These are phyloP conservation scores for Inosperma sp. DNA, from an alignment of 768 basidiomycete genomes.

Conservation along the genomic window DNA sequence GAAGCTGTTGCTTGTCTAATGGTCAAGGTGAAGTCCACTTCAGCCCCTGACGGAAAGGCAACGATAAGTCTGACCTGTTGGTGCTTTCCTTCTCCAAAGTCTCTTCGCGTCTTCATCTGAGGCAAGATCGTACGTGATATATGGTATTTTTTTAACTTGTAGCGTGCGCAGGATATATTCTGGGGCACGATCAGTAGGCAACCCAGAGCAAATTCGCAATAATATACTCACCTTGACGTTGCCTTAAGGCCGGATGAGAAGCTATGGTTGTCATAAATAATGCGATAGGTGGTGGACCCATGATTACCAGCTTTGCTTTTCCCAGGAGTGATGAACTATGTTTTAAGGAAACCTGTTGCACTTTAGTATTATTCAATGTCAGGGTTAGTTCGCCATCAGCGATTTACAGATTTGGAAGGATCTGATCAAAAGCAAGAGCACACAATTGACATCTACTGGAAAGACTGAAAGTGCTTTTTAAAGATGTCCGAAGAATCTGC, in stretches of 20 bases:
- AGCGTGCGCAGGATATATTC: constrained; percentile 79
- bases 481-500: constrained; percentile 26
- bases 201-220: no score
- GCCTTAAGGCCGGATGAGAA: constrained; percentile 69
- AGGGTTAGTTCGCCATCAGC: no score
- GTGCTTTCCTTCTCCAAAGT: constrained; percentile 79
- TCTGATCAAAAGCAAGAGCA: no score
- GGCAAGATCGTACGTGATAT: constrained; percentile 78
- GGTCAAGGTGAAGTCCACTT: neutral
- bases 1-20: constrained; percentile 77
- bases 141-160: constrained; percentile 82
- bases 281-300: constrained; percentile 82
- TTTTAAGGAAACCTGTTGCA: constrained; percentile 6
- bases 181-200: no score
- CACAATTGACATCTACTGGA: no score
- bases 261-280: constrained; percentile 87
- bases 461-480: no score
- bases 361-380: constrained; percentile 12
- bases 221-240: constrained; percentile 83
- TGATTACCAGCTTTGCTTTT: no score
- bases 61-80: constrained; percentile 40
- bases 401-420: no score
- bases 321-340: neutral
- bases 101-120: constrained; percentile 77
- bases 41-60: neutral